A percentile compares a stretch with the other conserved stretches of the same genome.
Evolutionary conservation across 2,329 filamentous ascomycete genomes (phyloP).

Genomic region (Cercospora beticola): DNA sequence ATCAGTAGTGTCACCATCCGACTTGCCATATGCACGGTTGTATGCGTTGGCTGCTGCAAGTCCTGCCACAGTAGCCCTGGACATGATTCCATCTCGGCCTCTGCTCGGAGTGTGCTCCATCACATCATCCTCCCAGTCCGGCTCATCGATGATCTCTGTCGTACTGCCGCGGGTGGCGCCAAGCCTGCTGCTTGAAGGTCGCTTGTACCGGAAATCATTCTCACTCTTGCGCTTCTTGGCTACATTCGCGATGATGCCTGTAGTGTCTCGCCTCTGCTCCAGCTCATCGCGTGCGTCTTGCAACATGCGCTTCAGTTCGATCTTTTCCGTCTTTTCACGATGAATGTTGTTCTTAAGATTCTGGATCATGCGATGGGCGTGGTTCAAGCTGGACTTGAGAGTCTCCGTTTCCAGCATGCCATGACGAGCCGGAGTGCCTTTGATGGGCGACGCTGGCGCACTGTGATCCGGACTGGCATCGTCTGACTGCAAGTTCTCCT

Average conservation of each 20-base stretch:
- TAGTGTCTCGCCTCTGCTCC: constrained; percentile 58
- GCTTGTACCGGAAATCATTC: constrained; percentile 65
- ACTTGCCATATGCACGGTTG: constrained; percentile 54
- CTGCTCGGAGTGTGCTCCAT: constrained; percentile 59
- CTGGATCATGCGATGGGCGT: constrained; percentile 95
- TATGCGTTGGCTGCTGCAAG: constrained; percentile 65
- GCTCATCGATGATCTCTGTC: constrained; percentile 75
- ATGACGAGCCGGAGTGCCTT: constrained; percentile 79
- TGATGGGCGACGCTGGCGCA: constrained; percentile 84
- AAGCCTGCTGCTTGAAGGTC: constrained; percentile 68
- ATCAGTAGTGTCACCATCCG: constrained; percentile 57
- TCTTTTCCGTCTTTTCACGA: constrained; percentile 96
- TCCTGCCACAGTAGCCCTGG: constrained; percentile 34
- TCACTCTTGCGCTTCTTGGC: constrained; percentile 62
- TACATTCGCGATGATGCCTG: constrained; percentile 46
- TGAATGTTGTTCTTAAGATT: constrained; percentile 93
- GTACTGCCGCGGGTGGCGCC: constrained; percentile 71
- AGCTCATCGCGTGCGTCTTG: constrained; percentile 94
- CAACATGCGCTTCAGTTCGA: constrained; percentile 90
- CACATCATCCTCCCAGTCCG: constrained; percentile 87
- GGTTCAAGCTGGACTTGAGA: constrained; percentile 86
- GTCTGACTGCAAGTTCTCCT: constrained; percentile 56
- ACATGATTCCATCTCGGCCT: constrained; percentile 30
- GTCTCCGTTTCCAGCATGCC: constrained; percentile 93
- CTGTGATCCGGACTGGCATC: constrained; percentile 78